Base-by-base conservation (phyloP, 257 asterid genomes). In the Plantago major region DNA sequence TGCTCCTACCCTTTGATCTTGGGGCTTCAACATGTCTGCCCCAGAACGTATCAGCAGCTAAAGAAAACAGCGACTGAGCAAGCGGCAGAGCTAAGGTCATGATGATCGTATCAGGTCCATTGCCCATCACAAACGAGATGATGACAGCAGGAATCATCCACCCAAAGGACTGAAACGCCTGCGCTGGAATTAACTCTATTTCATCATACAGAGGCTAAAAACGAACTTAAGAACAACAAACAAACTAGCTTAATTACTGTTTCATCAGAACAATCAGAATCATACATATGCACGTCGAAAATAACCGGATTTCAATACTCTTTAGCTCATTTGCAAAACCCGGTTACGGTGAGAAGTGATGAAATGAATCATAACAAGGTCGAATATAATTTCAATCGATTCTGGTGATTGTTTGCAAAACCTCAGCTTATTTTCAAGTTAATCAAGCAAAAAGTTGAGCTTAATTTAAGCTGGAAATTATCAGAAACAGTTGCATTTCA, bases 61-160 rank as follows among this genome's bases (percentile, higher is more conserved):
- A 74, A 50, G 83, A 76, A 74, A 90, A 62, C 30, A 85, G 82
- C 1, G 96, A 74, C 70, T 85, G 98, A 59, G 94, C 95, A 33
- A 90, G 78, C 60, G 97, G 97, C 17, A 90, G 82, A 14, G 79
- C 96, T 52, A 90, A 54, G 49, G 98, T 83, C 94, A 85, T 79
- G 69, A 88, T 9, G 58, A 85, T 63, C 46, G 86, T 37, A 58
- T 83, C 69, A 22, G 88, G 68, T 13, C 86, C 89, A 9, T 76
- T 77, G 64, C 95, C 96, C 28, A 82, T 59, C 44, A 90, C 58
- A 72, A 73, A 46, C 11, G 87, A 83, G 68, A 81, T 63, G 46
- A 75, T 26, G n/a, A 88, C 70, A 1, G 88, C 94, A 26, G 97
- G 97, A 71, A 87, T 67, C 89, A 87, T 80, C 96, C 97, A 90